These are phyloP conservation scores for Antitrichia curtipendula DNA, from an alignment of 225 moss, liverwort and hornwort species.

Conservation along the genomic window DNA sequence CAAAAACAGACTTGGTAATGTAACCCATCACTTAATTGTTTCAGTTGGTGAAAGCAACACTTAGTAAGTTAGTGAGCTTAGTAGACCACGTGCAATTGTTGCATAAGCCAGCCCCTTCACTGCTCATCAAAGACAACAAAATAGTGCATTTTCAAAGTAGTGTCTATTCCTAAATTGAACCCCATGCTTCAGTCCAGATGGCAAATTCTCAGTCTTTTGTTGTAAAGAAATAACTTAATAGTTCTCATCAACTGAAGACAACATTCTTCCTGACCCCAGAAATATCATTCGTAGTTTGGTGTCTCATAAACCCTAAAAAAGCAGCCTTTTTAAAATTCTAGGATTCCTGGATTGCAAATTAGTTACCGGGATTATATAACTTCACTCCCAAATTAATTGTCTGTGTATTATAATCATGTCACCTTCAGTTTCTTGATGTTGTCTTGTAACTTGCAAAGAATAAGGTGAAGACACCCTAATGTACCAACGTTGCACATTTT, in stretches of 20 bases:
- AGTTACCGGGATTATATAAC: not conserved
- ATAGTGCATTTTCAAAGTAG: not conserved
- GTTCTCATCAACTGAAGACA: not conserved
- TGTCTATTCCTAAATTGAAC: not conserved
- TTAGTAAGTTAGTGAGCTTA: not conserved
- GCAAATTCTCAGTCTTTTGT: not conserved
- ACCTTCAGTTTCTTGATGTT: not conserved
- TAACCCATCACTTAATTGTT: not conserved
- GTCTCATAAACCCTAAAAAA: too few relatives aligned
- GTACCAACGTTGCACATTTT: too few relatives aligned
- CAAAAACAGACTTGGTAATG: not conserved
- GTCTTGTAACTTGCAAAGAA: not conserved
- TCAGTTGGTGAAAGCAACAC: not conserved
- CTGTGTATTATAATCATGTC: accelerated
- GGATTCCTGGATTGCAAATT: not conserved
- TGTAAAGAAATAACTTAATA: not conserved
- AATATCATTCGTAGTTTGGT: not conserved
- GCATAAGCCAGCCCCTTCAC: not conserved
- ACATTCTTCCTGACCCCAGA: not conserved
- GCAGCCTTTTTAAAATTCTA: not conserved
- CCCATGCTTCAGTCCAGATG: not conserved
- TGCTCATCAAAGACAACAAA: not conserved
- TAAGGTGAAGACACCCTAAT: too few relatives aligned
- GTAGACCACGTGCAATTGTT: not conserved
- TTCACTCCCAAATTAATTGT: too few relatives aligned